A percentile compares a stretch with the other conserved stretches of the same genome.
These are phyloP conservation scores for Metschnikowia corniflorae DNA, from an alignment of 805 yeast genomes.

Conservation along the genomic window DNA sequence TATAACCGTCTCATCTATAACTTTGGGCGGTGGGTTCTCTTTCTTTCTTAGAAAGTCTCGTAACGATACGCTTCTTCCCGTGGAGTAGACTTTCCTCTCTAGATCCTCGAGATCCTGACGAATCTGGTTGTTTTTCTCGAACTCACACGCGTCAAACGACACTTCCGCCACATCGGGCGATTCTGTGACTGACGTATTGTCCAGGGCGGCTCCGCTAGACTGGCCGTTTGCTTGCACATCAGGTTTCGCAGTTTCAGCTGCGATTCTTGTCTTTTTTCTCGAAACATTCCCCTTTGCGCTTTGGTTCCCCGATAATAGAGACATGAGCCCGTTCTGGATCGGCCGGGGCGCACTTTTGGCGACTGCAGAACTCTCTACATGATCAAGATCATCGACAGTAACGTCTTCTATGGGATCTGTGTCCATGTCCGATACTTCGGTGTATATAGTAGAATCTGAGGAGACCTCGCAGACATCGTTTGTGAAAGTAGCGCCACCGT, in stretches of 20 bases:
- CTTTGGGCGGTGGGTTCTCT: background rate
- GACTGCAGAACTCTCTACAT: background rate
- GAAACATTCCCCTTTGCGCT: constrained; percentile 1
- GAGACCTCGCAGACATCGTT: no score
- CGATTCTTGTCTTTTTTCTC: constrained; percentile 3
- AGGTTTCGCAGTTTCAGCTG: background rate
- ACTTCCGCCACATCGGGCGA: constrained; percentile 6
- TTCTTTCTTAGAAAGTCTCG: constrained; percentile 10
- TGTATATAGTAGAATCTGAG: no score
- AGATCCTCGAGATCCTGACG: constrained; percentile 7
- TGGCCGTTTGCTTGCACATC: background rate
- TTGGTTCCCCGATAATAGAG: constrained; percentile 18
- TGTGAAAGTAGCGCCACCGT: no score
- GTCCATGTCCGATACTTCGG: background rate
- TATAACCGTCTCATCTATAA: no score
- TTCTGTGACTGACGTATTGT: background rate
- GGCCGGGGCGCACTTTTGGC: background rate
- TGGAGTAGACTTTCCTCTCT: constrained; percentile 11
- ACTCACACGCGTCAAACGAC: constrained; percentile 8
- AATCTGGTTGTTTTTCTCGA: constrained; percentile 4
- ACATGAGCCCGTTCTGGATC: constrained; percentile 11
- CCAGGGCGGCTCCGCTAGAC: background rate
- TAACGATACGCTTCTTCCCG: constrained; percentile 12
- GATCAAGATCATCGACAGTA: constrained; percentile 1
- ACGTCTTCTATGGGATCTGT: constrained; percentile 5